Evolutionary conservation across 1,139 yeast genomes (phyloP).

Genomic region (Casaregolazyma suthepensis): DNA sequence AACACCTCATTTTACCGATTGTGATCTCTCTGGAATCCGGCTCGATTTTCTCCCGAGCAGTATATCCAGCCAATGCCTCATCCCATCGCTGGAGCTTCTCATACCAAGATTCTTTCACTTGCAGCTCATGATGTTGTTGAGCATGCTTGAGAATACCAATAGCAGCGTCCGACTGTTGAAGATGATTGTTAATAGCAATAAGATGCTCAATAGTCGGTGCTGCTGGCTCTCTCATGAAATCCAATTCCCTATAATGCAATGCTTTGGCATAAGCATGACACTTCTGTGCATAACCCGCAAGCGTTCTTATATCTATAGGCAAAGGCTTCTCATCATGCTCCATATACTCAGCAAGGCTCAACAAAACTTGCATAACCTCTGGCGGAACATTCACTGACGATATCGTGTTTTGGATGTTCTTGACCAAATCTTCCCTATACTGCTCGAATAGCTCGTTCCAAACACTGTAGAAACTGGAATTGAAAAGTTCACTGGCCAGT

Average conservation of each 20-base stretch:
- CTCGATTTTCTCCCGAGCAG: constrained; percentile 47
- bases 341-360: constrained; percentile 92
- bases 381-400: constrained; percentile 93
- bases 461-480: constrained; percentile 91
- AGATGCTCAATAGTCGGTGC: constrained; percentile 89
- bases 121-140: constrained; percentile 86
- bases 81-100: constrained; percentile 98
- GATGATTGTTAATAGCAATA: constrained; percentile 85
- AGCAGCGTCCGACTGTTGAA: constrained; percentile 97
- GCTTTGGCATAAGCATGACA: constrained; percentile 99
- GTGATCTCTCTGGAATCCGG: constrained; percentile 61
- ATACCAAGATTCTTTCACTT: constrained; percentile 94
- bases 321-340: constrained; percentile 94
- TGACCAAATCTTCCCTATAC: constrained; percentile 84
- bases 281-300: constrained; percentile 89
- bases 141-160: constrained; percentile 95
- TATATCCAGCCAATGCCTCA: constrained; percentile 87
- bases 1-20: constrained; percentile 96
- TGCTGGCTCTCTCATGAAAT: constrained; percentile 88
- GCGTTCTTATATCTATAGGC: constrained; percentile 81
- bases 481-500: constrained; percentile 83
- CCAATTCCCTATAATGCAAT: constrained; percentile 89
- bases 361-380: constrained; percentile 82
- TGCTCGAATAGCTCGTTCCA: constrained; percentile 94
- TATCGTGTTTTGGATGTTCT: constrained; percentile 78